Percentiles rank a stretch among this genome's conserved stretches.
These are phyloP conservation scores for Tricholoma matsutake DNA, from an alignment of 768 basidiomycete species.

Conservation along the genomic window DNA sequence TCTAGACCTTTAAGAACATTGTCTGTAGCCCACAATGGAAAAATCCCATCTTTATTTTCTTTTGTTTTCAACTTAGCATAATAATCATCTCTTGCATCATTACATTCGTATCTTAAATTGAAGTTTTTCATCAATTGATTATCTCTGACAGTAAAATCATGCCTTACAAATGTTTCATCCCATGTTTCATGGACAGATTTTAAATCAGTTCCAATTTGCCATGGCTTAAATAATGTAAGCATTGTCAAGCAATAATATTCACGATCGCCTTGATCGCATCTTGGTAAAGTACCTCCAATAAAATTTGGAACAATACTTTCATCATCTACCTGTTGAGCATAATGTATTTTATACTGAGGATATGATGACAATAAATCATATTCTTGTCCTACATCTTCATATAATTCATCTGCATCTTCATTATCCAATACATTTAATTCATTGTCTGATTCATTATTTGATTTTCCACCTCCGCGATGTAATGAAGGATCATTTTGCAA, in stretches of 20 bases:
- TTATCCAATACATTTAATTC: neutral
- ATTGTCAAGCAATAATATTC: constrained; percentile 23
- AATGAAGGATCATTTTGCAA: neutral
- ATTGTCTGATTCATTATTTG: neutral
- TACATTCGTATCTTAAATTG: too few species aligned
- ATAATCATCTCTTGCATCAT: too few species aligned
- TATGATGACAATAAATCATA: too few species aligned
- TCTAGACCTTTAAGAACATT: neutral
- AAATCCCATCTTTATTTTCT: neutral
- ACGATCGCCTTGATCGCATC: constrained; percentile 24
- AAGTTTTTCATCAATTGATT: too few species aligned
- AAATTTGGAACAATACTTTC: constrained; percentile 24
- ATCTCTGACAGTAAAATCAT: too few species aligned
- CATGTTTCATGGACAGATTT: constrained; percentile 17
- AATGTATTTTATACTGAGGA: constrained; percentile 23
- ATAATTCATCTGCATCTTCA: neutral
- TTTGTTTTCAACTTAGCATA: constrained; percentile 9
- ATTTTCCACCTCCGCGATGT: neutral
- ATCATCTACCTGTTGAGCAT: neutral
- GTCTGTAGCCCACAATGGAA: neutral
- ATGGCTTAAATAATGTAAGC: constrained; percentile 18
- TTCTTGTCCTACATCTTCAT: constrained; percentile 4
- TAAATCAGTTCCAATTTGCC: constrained; percentile 19
- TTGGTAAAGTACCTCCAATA: constrained; percentile 22
- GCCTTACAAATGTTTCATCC: constrained; percentile 16